phyloP scores from a whole-genome alignment of 768 basidiomycete genomes.

The Amanita rubescens region DNA sequence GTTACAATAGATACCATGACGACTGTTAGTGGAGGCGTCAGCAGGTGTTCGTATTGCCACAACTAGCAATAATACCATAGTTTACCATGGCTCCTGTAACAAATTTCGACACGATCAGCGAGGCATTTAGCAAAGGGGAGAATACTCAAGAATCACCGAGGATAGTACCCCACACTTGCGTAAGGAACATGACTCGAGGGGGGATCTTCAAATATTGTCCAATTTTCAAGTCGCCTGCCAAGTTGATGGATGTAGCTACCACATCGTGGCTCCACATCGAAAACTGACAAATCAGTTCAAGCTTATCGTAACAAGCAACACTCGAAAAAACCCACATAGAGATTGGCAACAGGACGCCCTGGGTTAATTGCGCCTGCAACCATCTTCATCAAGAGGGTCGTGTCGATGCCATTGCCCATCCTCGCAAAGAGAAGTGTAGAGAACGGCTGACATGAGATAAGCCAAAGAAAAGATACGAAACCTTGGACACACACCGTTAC shows the following conservation, averaged over 20 bases:
- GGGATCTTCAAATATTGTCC: constrained; percentile 67
- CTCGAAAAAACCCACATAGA: constrained; percentile 48
- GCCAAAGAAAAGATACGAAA: not conserved
- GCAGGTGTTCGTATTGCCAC: not conserved
- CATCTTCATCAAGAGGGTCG: constrained; percentile 61
- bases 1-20: constrained; percentile 53
- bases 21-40: constrained; percentile 22
- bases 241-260: constrained; percentile 42
- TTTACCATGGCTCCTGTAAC: constrained; percentile 28
- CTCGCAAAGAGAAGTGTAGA: constrained; percentile 48
- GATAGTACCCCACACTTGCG: constrained; percentile 61
- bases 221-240: constrained; percentile 61
- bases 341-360: constrained; percentile 60
- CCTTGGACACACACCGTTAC: constrained; percentile 22
- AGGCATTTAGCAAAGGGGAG: too few relatives aligned
- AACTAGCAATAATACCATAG: constrained; percentile 25
- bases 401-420: constrained; percentile 55
- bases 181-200: constrained; percentile 56
- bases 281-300: constrained; percentile 31
- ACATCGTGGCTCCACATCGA: constrained; percentile 65
- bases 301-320: too few relatives aligned
- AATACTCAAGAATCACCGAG: constrained; percentile 28
- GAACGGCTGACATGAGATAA: constrained; percentile 33
- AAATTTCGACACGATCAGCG: not conserved
- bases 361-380: constrained; percentile 52